These are phyloP conservation scores for Schizophyllum commune DNA, from an alignment of 1,284 basidiomycete species.

Conservation along the genomic window DNA sequence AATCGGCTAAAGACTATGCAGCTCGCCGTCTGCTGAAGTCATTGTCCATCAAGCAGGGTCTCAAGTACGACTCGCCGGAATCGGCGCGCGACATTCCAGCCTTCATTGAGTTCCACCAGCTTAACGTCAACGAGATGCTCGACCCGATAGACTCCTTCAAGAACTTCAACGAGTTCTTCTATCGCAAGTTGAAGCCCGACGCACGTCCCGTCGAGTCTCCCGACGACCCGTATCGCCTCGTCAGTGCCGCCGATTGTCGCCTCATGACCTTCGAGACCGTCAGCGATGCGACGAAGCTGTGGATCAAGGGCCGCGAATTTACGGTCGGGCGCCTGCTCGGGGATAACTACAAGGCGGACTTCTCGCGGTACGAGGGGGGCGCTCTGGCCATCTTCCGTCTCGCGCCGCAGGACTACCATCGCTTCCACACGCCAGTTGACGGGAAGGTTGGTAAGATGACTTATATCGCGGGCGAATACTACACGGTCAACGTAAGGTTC, in stretches of 20 bases:
- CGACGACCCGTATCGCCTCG: constrained; percentile 69
- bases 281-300: constrained; percentile 77
- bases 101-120: constrained; percentile 88
- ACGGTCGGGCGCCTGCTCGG: constrained; percentile 76
- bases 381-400: constrained; percentile 82
- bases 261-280: constrained; percentile 91
- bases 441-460: constrained; percentile 78
- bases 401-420: constrained; percentile 96
- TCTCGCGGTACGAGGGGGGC: constrained; percentile 69
- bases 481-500: constrained; percentile 86
- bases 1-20: constrained; percentile 19
- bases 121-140: constrained; percentile 77
- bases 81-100: constrained; percentile 79
- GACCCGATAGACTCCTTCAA: constrained; percentile 84
- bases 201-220: constrained; percentile 75
- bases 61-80: constrained; percentile 85
- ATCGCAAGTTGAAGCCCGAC: constrained; percentile 77
- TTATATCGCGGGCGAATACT: constrained; percentile 81
- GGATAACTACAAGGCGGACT: constrained; percentile 62
- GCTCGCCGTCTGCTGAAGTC: constrained; percentile 80
- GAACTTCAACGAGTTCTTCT: constrained; percentile 90
- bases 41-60: constrained; percentile 89
- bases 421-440: constrained; percentile 91
- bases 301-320: constrained; percentile 98
- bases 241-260: constrained; percentile 89